Conservation (phyloP, 495 filamentous ascomycete genomes). For the Glonium stellatum region DNA sequence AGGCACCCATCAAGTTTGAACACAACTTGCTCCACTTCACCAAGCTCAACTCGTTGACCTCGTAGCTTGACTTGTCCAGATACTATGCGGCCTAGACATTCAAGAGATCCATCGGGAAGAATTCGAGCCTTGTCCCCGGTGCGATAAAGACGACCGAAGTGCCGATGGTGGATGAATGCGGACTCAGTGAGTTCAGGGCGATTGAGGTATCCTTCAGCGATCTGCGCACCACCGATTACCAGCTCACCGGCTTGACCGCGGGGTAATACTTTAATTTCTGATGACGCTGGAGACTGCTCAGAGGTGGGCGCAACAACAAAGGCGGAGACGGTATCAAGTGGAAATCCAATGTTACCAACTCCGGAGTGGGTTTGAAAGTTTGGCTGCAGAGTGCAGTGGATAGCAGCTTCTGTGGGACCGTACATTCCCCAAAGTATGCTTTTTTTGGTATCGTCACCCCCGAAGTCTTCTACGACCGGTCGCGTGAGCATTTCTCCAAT, state of each 20-base stretch:
- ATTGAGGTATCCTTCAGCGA: conserved; percentile 79
- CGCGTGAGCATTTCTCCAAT: conserved; percentile 84
- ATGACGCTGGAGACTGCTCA: not conserved
- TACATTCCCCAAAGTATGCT: conserved; percentile 78
- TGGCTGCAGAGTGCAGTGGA: conserved; percentile 61
- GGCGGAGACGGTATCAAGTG: conserved; percentile 67
- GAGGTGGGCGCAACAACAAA: conserved; percentile 50
- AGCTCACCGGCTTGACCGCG: conserved; percentile 70
- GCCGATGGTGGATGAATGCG: conserved; percentile 55
- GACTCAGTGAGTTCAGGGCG: conserved; percentile 65
- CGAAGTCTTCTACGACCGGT: conserved; percentile 67
- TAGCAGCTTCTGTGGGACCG: conserved; percentile 76
- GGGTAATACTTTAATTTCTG: conserved; percentile 45
- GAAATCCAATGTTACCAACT: conserved; percentile 61
- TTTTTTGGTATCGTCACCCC: conserved; percentile 32
- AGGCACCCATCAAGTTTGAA: conserved; percentile 46
- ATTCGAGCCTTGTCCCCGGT: conserved; percentile 80
- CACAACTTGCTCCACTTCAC: conserved; percentile 69
- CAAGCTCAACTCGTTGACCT: conserved; percentile 76
- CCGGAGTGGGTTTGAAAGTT: conserved; percentile 42
- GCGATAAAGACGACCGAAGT: conserved; percentile 60
- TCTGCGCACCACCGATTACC: conserved; percentile 68
- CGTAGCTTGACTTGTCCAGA: conserved; percentile 75
- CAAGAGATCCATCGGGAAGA: conserved; percentile 58
- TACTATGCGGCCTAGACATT: conserved; percentile 75